Percentiles rank a stretch among this genome's conserved stretches.
phyloP scores from a whole-genome alignment of 2,329 filamentous ascomycete species.

The Ceratocystis papillata region DNA sequence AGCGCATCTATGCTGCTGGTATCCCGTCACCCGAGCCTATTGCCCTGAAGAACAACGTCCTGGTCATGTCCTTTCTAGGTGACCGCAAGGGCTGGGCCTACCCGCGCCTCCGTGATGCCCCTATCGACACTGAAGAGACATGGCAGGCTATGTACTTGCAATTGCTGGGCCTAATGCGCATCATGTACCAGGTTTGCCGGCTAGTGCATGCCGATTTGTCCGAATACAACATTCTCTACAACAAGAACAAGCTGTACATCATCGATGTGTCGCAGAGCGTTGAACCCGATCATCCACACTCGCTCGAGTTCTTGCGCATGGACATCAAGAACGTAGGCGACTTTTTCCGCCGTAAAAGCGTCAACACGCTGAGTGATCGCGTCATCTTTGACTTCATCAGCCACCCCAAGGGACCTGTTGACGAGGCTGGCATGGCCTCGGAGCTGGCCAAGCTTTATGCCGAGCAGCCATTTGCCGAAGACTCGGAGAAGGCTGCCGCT shows the following conservation, averaged over 20 bases:
- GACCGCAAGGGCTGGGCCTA: constrained; percentile 79
- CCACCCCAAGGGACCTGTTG: constrained; percentile 45
- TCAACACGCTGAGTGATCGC: constrained; percentile 69
- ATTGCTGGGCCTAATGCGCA: constrained; percentile 77
- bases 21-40: constrained; percentile 88
- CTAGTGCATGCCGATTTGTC: constrained; percentile 93
- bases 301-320: constrained; percentile 89
- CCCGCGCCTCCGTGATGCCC: constrained; percentile 78
- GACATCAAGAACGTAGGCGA: constrained; percentile 95
- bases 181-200: constrained; percentile 81
- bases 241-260: constrained; percentile 71
- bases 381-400: constrained; percentile 78
- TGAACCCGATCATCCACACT: constrained; percentile 88
- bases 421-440: constrained; percentile 50
- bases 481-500: constrained; percentile 42
- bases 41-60: constrained; percentile 80
- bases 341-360: constrained; percentile 79
- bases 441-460: constrained; percentile 58
- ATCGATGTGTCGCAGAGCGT: constrained; percentile 98
- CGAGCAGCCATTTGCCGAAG: constrained; percentile 40
- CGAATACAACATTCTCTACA: constrained; percentile 95
- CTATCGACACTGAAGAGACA: constrained; percentile 58
- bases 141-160: constrained; percentile 76
- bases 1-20: constrained; percentile 68
- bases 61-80: constrained; percentile 90